These are phyloP conservation scores for Piper betle DNA, from an alignment of 164 flowering plant genomes.

Conservation along the genomic window DNA sequence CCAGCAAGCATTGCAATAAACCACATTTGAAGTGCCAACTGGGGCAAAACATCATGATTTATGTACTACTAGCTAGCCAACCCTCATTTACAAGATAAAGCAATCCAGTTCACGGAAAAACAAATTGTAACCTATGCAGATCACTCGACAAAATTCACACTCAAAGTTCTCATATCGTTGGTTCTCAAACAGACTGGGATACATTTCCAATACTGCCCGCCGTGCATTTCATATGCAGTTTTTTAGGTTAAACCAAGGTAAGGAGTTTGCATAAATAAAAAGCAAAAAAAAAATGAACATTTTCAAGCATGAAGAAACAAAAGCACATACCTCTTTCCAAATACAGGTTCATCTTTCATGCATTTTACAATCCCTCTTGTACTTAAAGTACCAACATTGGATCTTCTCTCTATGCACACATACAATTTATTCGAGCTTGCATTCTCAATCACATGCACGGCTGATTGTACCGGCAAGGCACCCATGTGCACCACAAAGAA, in stretches of 20 bases:
- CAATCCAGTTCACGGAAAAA: not conserved
- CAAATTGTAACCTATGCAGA: no score
- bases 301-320: not conserved
- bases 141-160: no score
- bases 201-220: no score
- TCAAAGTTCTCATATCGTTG: no score
- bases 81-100: not conserved
- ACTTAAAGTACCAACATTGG: not conserved
- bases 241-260: not conserved
- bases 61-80: not conserved
- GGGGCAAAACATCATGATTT: not conserved
- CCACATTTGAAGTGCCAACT: not conserved
- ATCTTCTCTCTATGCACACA: not conserved
- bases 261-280: not conserved
- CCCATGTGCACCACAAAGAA: not conserved
- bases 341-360: not conserved
- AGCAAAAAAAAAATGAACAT: not conserved
- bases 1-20: no score
- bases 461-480: not conserved
- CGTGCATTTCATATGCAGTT: not conserved
- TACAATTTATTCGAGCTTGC: not conserved
- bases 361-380: not conserved
- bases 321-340: not conserved
- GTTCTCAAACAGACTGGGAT: no score
- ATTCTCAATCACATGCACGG: not conserved